Percentiles rank a stretch among this genome's conserved stretches.
Evolutionary conservation across 1,284 basidiomycete species (phyloP).

Genomic region (Hymenochaete sp.): DNA sequence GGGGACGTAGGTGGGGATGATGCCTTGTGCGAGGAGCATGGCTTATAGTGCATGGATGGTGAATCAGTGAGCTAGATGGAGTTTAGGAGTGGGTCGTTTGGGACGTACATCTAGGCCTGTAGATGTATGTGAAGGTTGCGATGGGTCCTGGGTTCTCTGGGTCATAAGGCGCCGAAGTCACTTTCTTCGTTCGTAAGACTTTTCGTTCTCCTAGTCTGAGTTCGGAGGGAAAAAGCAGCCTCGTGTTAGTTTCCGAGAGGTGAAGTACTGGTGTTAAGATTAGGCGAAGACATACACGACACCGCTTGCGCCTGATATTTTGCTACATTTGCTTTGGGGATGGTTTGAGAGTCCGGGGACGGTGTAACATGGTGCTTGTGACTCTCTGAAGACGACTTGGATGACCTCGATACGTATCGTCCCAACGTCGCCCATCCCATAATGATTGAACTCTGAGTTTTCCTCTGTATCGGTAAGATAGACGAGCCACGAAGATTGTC

Average conservation of each 20-base stretch:
- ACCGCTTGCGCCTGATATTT: conserved; percentile 9
- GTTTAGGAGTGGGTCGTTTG: not conserved
- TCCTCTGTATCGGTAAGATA: conserved; percentile 1
- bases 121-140: conserved; percentile 14
- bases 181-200: conserved; percentile 7
- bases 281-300: conserved; percentile 4
- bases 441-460: conserved; percentile 3
- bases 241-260: not conserved
- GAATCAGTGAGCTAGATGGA: not conserved
- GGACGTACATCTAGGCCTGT: conserved; percentile 11
- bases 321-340: conserved; percentile 7
- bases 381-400: conserved; percentile 14
- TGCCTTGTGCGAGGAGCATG: conserved; percentile 14
- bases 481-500: not conserved
- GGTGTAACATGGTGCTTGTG: conserved; percentile 10
- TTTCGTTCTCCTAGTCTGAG: conserved; percentile 8
- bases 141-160: conserved; percentile 11
- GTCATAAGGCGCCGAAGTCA: conserved; percentile 11
- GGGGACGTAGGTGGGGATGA: conserved; percentile 11
- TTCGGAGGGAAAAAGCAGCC: not conserved
- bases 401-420: conserved; percentile 10
- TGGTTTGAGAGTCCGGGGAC: conserved; percentile 12
- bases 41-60: not conserved
- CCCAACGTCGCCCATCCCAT: conserved; percentile 4
- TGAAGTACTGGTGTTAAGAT: not conserved